Conservation (phyloP, 805 yeast genomes). For the Martiniozyma abietophila region DNA sequence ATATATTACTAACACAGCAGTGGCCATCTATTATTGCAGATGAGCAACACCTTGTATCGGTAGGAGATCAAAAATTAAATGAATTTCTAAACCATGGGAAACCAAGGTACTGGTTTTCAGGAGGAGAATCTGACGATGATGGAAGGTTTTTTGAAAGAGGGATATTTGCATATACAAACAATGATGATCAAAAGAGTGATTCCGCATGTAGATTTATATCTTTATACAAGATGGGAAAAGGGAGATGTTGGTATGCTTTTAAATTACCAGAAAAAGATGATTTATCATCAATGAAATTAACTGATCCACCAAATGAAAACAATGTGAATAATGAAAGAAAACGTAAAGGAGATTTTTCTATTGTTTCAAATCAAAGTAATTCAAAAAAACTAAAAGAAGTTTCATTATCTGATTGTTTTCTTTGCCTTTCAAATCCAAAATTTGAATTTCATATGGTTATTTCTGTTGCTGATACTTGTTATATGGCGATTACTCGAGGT, state of each 20-base stretch:
- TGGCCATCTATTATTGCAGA: constrained; percentile 52
- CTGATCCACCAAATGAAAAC: neutral
- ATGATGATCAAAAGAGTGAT: constrained; percentile 21
- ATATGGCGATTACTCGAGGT: constrained; percentile 77
- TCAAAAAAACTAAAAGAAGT: constrained; percentile 41
- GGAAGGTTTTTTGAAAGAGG: constrained; percentile 44
- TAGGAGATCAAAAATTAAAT: constrained; percentile 41
- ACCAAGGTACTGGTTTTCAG: constrained; percentile 64
- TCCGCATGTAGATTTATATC: constrained; percentile 55
- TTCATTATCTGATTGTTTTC: too few species aligned
- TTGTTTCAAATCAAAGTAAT: neutral
- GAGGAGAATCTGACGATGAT: constrained; percentile 34
- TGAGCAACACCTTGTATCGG: constrained; percentile 33
- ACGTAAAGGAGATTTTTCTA: neutral
- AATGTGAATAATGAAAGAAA: neutral
- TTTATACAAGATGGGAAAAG: constrained; percentile 47
- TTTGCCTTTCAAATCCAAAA: constrained; percentile 73
- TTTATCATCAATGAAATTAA: constrained; percentile 1
- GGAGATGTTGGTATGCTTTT: constrained; percentile 74
- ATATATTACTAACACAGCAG: constrained; percentile 46
- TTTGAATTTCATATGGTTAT: constrained; percentile 74
- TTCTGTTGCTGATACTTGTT: constrained; percentile 57
- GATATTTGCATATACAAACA: too few species aligned
- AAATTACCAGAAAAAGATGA: constrained; percentile 16
- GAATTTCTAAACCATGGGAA: constrained; percentile 31